These are phyloP conservation scores for Ganoderma lingzhi DNA, from an alignment of 1,284 basidiomycete genomes.

Conservation along the genomic window DNA sequence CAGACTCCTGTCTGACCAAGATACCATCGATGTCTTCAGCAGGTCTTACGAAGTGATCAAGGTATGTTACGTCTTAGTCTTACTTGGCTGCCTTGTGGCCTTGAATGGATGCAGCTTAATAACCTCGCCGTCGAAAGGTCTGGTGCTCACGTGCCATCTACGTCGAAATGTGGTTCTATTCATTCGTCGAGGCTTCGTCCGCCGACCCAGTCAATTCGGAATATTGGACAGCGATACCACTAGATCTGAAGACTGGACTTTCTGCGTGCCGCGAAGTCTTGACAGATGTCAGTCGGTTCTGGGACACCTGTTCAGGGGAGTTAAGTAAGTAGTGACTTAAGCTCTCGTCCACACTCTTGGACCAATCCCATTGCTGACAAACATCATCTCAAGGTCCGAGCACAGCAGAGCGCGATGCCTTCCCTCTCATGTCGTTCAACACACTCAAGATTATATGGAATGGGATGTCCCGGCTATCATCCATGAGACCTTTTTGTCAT, in stretches of 20 bases:
- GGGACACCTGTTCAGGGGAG: neutral
- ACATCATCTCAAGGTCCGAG: neutral
- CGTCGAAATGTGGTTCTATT: neutral
- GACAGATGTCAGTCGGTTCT: neutral
- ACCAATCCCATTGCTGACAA: neutral
- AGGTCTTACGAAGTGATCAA: neutral
- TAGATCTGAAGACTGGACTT: neutral
- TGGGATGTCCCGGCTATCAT: neutral
- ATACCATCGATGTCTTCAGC: neutral
- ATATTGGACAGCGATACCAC: neutral
- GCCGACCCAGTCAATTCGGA: neutral
- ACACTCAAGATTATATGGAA: neutral
- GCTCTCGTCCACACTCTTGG: neutral
- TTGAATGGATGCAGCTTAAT: neutral
- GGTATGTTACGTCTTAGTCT: neutral
- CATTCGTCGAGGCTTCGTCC: neutral
- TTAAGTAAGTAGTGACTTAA: neutral
- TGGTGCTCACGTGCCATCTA: neutral
- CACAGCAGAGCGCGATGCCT: neutral
- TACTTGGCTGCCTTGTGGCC: neutral
- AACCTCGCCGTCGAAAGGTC: neutral
- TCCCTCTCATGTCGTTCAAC: neutral
- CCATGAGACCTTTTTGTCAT: neutral
- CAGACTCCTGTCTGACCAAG: neutral
- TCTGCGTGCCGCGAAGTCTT: neutral